Evolutionary conservation across 257 asterid species (phyloP).

Genomic region (Schizonepeta tenuifolia): DNA sequence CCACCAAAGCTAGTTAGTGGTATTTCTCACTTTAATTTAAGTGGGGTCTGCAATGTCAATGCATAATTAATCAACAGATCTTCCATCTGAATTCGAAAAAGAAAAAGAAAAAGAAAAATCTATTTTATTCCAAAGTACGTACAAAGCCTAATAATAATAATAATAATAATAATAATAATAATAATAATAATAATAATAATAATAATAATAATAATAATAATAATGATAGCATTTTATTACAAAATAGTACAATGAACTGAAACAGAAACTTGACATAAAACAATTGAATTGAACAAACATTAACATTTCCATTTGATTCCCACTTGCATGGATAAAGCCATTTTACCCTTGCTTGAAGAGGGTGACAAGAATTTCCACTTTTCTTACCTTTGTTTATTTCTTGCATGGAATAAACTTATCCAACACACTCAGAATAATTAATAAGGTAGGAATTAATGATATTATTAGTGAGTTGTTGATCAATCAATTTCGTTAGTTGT

Average conservation of each 20-base stretch:
- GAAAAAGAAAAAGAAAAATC: too few relatives aligned
- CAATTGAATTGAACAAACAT: neutral
- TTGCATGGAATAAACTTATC: neutral
- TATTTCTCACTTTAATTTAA: too few relatives aligned
- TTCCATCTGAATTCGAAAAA: too few relatives aligned
- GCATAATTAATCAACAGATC: too few relatives aligned
- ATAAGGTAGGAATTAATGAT: slow-evolving; percentile 8
- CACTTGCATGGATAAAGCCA: slow-evolving; percentile 3
- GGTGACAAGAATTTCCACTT: slow-evolving; percentile 51
- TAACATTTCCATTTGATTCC: neutral
- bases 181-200: too few relatives aligned
- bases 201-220: too few relatives aligned
- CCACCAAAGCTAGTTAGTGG: too few relatives aligned
- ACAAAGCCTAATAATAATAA: too few relatives aligned
- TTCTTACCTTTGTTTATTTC: neutral
- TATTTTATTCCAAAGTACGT: too few relatives aligned
- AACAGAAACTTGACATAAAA: neutral
- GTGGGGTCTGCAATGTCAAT: too few relatives aligned
- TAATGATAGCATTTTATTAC: too few relatives aligned
- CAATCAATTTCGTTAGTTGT: slow-evolving; percentile 39
- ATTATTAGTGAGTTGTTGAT: slow-evolving; percentile 29
- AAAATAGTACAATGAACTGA: neutral
- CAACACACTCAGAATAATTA: slow-evolving; percentile 12
- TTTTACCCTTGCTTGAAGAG: slow-evolving; percentile 42
- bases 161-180: too few relatives aligned